Base-by-base conservation (phyloP, 257 asterid species). In the Solanum chiquidenum region DNA sequence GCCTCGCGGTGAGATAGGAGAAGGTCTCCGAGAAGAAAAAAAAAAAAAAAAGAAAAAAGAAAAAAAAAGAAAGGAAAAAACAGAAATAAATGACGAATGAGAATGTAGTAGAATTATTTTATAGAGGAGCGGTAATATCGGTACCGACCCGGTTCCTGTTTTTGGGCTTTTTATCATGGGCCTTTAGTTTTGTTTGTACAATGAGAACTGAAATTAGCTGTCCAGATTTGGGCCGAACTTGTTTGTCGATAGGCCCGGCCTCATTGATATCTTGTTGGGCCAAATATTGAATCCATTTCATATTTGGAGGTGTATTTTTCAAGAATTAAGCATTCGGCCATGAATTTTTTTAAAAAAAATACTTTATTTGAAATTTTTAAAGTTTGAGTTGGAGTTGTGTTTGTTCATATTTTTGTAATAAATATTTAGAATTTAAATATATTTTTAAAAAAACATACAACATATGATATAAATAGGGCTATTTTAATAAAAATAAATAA, bases 1-100 rank as follows among this genome's bases (percentile, higher is more conserved):
- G 62, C 44, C 90, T 90, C 85, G 6, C 73, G 75, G 87, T 89
- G 87, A 29, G 16, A 20, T 5, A 72, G 18, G 33, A 62, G 77
- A 85, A 87, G 40, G 84, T 84, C 89, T 92, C 85, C 89, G 88
- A 86, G 87, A 86, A 62, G 74, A 49, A 90, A 86, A 42, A 68
- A n/a, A 25, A 25, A 42, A 46, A 88, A 18, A 79, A 75, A 88
- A 21, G 46, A 31, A 31, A 71, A 60, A 49, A 69, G 69, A 87
- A 49, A 52, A 72, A 21, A 77, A 87, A 29, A 64, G 77, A 88
- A 44, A 35, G 34, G 74, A 88, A 87, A 72, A 83, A 29, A 73
- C 69, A 83, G 16, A 49, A 29, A 72, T 69, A 38, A 74, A 68
- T 62, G 40, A 76, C 66, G 31, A 64, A 58, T 86, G 69, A 79